Evolutionary conservation across 192 early-diverging fungal genomes (phyloP).

Genomic region (Linnemannia elongata): DNA sequence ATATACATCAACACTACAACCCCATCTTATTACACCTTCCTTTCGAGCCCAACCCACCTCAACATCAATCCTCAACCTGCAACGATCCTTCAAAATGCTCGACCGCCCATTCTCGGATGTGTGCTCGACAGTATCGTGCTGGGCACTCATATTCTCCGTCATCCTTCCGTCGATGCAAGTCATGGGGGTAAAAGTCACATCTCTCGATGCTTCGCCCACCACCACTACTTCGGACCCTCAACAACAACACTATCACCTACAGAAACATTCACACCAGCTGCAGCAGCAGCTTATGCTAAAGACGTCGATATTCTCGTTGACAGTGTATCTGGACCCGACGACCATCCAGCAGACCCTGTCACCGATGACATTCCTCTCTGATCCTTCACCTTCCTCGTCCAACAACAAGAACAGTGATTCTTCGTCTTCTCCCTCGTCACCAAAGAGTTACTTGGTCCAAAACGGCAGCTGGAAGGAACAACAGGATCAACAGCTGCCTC

Average conservation of each 20-base stretch:
- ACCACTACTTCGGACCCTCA: neutral
- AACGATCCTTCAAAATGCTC: slow-evolving; percentile 15
- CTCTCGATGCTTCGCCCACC: neutral
- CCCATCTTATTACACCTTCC: neutral
- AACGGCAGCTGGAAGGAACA: neutral
- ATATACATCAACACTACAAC: neutral
- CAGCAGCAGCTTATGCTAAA: slow-evolving; percentile 8
- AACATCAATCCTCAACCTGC: neutral
- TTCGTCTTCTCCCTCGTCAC: too few relatives aligned
- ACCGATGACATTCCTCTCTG: slow-evolving; percentile 21
- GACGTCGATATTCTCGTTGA: slow-evolving; percentile 24
- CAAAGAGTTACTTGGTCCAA: too few relatives aligned
- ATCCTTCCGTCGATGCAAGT: slow-evolving; percentile 49
- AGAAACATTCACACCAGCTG: slow-evolving; percentile 7
- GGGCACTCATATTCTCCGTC: slow-evolving; percentile 46
- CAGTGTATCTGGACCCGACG: slow-evolving; percentile 27
- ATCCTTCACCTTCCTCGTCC: neutral
- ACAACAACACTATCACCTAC: neutral
- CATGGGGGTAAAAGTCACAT: slow-evolving; percentile 18
- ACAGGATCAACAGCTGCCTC: neutral
- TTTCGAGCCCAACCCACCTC: too few relatives aligned
- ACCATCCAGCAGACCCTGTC: slow-evolving; percentile 11
- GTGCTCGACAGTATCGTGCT: slow-evolving; percentile 49
- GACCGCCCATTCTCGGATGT: slow-evolving; percentile 45
- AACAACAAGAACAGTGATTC: neutral